Percentiles rank a stretch among this genome's conserved stretches.
These are phyloP conservation scores for Scedosporium aurantiacum DNA, from an alignment of 2,329 filamentous ascomycete genomes.

Conservation along the genomic window DNA sequence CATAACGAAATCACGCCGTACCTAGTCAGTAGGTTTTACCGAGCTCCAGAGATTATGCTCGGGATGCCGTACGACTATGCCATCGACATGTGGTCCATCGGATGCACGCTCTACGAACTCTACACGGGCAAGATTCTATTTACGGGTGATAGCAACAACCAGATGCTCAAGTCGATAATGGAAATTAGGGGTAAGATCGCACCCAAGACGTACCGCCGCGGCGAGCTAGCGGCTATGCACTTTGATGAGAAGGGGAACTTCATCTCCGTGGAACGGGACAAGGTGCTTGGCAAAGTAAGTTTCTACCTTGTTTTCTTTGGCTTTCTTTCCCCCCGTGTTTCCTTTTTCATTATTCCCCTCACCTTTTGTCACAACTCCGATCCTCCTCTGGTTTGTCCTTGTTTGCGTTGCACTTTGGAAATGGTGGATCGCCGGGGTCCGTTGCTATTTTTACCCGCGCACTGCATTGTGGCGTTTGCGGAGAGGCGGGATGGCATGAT, in stretches of 20 bases:
- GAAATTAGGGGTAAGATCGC: constrained; percentile 90
- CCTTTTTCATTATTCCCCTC: constrained; percentile 8
- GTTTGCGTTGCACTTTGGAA: neutral
- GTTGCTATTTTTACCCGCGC: constrained; percentile 1
- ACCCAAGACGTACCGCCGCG: constrained; percentile 76
- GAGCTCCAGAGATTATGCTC: constrained; percentile 91
- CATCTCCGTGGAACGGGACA: constrained; percentile 74
- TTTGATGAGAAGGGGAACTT: constrained; percentile 83
- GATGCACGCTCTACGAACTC: constrained; percentile 91
- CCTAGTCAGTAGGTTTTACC: constrained; percentile 92
- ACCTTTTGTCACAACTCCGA: constrained; percentile 6
- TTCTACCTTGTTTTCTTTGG: constrained; percentile 11
- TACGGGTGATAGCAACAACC: constrained; percentile 89
- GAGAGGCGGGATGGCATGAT: neutral
- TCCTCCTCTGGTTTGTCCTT: neutral
- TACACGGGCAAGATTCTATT: constrained; percentile 98
- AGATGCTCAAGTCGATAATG: constrained; percentile 95
- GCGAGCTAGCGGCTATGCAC: constrained; percentile 63
- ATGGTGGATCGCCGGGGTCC: neutral
- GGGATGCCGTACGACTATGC: constrained; percentile 93
- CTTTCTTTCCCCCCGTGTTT: constrained; percentile 11
- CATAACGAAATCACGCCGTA: constrained; percentile 85
- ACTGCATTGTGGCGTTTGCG: neutral
- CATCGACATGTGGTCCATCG: constrained; percentile 96
- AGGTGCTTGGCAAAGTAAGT: constrained; percentile 69